Evolutionary conservation across 352 stramenopile genomes (phyloP).

Genomic region (Aphanomyces astaci): DNA sequence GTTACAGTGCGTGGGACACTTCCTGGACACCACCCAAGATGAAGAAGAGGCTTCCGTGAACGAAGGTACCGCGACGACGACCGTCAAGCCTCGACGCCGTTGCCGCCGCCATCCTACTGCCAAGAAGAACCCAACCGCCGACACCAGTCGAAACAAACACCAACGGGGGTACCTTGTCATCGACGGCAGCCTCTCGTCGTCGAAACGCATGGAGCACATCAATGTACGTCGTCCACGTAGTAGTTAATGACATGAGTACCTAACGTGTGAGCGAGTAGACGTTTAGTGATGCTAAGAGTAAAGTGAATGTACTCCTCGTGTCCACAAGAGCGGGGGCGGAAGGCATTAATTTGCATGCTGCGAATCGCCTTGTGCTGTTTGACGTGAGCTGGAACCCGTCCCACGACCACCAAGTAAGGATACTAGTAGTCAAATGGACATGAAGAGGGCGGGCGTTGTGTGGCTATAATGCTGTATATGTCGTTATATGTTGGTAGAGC

Average conservation of each 20-base stretch:
- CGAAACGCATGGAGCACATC: conserved; percentile 81
- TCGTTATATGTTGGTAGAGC: too few species aligned
- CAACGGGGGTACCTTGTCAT: conserved; percentile 53
- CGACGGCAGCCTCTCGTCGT: conserved; percentile 58
- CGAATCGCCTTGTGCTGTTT: conserved; percentile 85
- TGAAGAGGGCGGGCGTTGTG: background rate
- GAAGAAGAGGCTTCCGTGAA: conserved; percentile 27
- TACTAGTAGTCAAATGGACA: background rate
- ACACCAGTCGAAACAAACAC: background rate
- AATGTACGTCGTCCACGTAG: conserved; percentile 33
- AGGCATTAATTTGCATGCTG: conserved; percentile 85
- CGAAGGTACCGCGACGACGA: conserved; percentile 7
- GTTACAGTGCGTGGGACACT: conserved; percentile 67
- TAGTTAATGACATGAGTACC: background rate
- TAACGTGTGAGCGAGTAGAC: too few species aligned
- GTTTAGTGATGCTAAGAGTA: conserved; percentile 48
- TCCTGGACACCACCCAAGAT: conserved; percentile 46
- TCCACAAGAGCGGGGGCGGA: conserved; percentile 76
- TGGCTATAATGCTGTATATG: too few species aligned
- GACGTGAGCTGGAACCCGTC: conserved; percentile 89
- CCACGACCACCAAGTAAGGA: conserved; percentile 77
- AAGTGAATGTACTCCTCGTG: conserved; percentile 63
- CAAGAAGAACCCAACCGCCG: conserved; percentile 32
- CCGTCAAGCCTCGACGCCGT: background rate
- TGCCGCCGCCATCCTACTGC: background rate